A percentile compares a stretch with the other conserved stretches of the same genome.
Evolutionary conservation across 1,284 basidiomycete genomes (phyloP).

Genomic region (Fomitopsis pinicola): DNA sequence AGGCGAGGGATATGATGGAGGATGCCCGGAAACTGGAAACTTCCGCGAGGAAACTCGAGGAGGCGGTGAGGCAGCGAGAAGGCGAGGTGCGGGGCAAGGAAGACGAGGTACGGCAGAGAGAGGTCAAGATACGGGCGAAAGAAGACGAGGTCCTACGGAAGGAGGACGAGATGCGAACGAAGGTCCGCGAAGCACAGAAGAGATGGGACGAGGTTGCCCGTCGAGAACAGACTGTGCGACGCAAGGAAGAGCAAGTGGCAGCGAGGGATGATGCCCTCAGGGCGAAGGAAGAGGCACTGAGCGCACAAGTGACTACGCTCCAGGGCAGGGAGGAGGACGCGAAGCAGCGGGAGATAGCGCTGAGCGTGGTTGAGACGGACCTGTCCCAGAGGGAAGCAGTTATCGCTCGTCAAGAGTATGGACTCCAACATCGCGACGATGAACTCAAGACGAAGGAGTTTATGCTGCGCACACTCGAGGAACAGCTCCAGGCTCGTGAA

Average conservation of each 20-base stretch:
- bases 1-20: conserved; percentile 14
- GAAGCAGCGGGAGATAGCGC: neutral
- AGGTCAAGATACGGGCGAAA: neutral
- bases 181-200: neutral
- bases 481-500: neutral
- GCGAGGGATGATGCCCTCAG: neutral
- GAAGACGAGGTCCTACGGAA: neutral
- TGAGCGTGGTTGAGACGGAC: neutral
- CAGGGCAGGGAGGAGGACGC: neutral
- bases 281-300: neutral
- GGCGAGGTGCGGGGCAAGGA: conserved; percentile 20
- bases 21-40: conserved; percentile 21
- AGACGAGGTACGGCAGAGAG: conserved; percentile 6
- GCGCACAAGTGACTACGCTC: neutral
- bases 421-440: neutral
- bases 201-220: neutral
- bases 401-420: neutral
- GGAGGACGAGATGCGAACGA: neutral
- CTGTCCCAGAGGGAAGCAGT: neutral
- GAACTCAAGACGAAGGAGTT: neutral
- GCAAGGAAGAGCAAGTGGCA: neutral
- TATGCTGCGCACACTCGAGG: neutral
- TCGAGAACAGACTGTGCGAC: neutral
- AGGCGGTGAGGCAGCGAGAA: conserved; percentile 19
- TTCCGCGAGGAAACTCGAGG: conserved; percentile 19